Base-by-base conservation (phyloP, 768 basidiomycete species). In the Agrocybe praecox region DNA sequence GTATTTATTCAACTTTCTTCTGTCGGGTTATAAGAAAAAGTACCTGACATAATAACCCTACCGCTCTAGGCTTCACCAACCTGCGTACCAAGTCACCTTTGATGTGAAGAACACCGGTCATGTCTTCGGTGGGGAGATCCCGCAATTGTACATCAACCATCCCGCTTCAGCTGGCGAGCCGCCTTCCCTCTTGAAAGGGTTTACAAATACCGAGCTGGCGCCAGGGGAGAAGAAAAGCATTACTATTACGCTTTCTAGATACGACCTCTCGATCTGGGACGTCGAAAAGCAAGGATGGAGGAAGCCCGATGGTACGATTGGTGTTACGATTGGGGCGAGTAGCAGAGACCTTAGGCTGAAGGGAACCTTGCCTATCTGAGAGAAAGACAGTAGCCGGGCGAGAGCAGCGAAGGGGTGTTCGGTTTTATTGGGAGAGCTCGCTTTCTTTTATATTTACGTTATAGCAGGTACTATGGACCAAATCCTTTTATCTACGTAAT, bases 251-350 rank as follows among this genome's bases (percentile, higher is more conserved):
- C 74, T 92, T 32, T 86, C 89, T 12, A 77, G 87, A 33, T 86
- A 90, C 62, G 87, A 89, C 60, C 63, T 91, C 62, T 88, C 85
- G 19, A 79, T 90, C 53, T 94, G 91, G 93, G 89, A 94, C 68
- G 82, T 80, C 1, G 79, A 71, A 9, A 75, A 77, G 21, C 92
- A 94, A 69, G 85, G 88, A 2, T 94, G 93, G 92, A 74, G 76
- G 59, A 83, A 81, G 60, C 91, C 92, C 0, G 64, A 71, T 2
- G 92, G 90, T 1, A 76, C 67, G 43, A 85, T 90, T 64, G 72
- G 72, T 18, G 78, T 94, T 50, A 80, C 83, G 5, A 72, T 92
- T 42, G 90, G 90, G 15, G 78, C 82, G 57, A 91, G 89, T 65
- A 89, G 88, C 63, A 75, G 89, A 57, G 82, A 90, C 67, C 72